Base-by-base conservation (phyloP, 257 asterid genomes). In the Salvia rosmarinus region DNA sequence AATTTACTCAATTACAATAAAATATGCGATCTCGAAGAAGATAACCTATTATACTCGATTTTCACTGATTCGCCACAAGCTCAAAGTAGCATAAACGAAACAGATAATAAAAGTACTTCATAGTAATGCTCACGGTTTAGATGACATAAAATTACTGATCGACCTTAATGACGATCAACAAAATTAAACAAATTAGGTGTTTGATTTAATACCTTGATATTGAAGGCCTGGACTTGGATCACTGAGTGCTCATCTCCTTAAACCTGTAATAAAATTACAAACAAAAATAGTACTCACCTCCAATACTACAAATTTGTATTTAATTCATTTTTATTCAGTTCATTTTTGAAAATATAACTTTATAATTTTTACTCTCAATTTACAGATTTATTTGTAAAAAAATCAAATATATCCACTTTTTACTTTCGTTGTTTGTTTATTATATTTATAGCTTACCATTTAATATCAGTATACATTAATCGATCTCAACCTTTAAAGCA, bases 221-320 rank as follows among this genome's bases (percentile, higher is more conserved):
- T 68, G 70, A 67, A 75, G 65, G 64, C 19, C 44, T 23, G 67
- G 14, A 6, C 50, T 37, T 40, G 68, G 51, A 62, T 62, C 39
- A 21, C 40, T 42, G 28, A 59, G 44, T 59, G 13, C 12, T 13
- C 40, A 4, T 11, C 32, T 39, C 52, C 16, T 20, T 0, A 12
- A 20, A 40, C 13, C 13, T 63, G 68, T n/a, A n/a, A n/a, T 10
- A 6, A n/a, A 6, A 14, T n/a, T 3, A 4, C 9, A 46, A 14
- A 46, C 6, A 14, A 12, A 14, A n/a, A n/a, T n/a, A n/a, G n/a
- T n/a, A n/a, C n/a, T n/a, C n/a, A n/a, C n/a, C n/a, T n/a, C n/a
- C n/a, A n/a, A n/a, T n/a, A n/a, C n/a, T n/a, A n/a, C n/a, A n/a
- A n/a, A n/a, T n/a, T n/a, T n/a, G n/a, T n/a, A n/a, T n/a, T n/a